These are phyloP conservation scores for Asterophora parasitica DNA, from an alignment of 768 basidiomycete species.

Conservation along the genomic window DNA sequence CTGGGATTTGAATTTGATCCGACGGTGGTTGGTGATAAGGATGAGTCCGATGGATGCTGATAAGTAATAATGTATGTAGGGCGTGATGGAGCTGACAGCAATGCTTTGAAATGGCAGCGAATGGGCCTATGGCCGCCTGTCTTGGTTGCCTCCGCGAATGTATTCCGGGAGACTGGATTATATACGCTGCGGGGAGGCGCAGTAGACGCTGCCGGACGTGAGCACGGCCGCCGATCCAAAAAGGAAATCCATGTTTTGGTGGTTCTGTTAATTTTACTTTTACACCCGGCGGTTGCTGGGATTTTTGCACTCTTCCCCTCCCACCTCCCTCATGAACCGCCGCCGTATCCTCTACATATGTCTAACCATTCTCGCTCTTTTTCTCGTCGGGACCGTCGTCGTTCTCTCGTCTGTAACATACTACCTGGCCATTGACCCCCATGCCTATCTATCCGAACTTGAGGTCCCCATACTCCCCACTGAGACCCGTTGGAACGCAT, in stretches of 20 bases:
- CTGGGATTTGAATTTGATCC: slow-evolving; percentile 25
- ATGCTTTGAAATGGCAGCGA: too few species aligned
- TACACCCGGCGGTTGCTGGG: neutral
- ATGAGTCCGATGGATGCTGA: neutral
- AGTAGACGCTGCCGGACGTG: too few species aligned
- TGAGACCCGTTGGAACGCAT: slow-evolving; percentile 57
- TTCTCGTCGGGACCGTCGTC: slow-evolving; percentile 84
- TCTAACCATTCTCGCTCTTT: slow-evolving; percentile 55
- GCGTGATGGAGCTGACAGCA: neutral
- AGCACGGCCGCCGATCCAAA: neutral
- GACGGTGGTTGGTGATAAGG: neutral
- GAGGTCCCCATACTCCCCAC: slow-evolving; percentile 62
- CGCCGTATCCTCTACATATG: slow-evolving; percentile 40
- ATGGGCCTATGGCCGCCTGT: neutral
- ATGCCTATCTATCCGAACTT: slow-evolving; percentile 74
- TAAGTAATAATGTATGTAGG: too few species aligned
- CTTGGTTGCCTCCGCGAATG: neutral
- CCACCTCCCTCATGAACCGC: slow-evolving; percentile 35
- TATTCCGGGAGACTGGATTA: too few species aligned
- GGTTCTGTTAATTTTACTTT: slow-evolving; percentile 4
- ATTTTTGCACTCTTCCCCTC: slow-evolving; percentile 6
- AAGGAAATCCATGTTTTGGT: neutral
- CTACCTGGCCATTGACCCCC: slow-evolving; percentile 76
- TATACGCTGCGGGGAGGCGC: neutral
- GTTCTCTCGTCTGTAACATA: slow-evolving; percentile 90